Percentiles rank a stretch among this genome's conserved stretches.
phyloP scores from a whole-genome alignment of 495 filamentous ascomycete species.

The Annulohypoxylon nitens region DNA sequence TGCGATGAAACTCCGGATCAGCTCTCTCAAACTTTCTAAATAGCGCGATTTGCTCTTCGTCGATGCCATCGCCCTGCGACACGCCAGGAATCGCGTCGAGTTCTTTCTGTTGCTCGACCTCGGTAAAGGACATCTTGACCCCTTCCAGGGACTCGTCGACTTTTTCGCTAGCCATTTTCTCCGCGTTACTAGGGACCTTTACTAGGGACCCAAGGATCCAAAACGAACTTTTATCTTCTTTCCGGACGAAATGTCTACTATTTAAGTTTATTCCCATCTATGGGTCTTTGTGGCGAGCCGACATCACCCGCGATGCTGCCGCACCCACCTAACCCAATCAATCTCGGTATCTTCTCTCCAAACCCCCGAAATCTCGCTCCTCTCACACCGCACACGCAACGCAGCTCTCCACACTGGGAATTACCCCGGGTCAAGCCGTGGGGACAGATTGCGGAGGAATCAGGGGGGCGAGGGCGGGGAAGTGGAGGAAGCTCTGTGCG shows the following conservation, averaged over 20 bases:
- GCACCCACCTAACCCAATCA: neutral
- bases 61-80: conserved; percentile 21
- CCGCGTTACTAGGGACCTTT: neutral
- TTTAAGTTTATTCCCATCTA: conserved; percentile 1
- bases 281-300: neutral
- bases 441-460: conserved; percentile 17
- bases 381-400: conserved; percentile 14
- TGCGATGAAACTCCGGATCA: conserved; percentile 45
- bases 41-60: conserved; percentile 39
- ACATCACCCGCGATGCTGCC: conserved; percentile 6
- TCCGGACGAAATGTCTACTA: neutral
- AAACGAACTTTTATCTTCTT: neutral
- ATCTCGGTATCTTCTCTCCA: conserved; percentile 14
- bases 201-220: neutral
- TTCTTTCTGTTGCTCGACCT: conserved; percentile 35
- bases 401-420: conserved; percentile 6
- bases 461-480: conserved; percentile 33
- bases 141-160: conserved; percentile 26
- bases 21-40: conserved; percentile 48
- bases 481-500: conserved; percentile 22
- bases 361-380: conserved; percentile 10
- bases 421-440: conserved; percentile 26
- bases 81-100: conserved; percentile 12
- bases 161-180: conserved; percentile 24
- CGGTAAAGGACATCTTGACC: conserved; percentile 25